Evolutionary conservation across 345 rosid species (phyloP).

Genomic region (Physaria fendleri): DNA sequence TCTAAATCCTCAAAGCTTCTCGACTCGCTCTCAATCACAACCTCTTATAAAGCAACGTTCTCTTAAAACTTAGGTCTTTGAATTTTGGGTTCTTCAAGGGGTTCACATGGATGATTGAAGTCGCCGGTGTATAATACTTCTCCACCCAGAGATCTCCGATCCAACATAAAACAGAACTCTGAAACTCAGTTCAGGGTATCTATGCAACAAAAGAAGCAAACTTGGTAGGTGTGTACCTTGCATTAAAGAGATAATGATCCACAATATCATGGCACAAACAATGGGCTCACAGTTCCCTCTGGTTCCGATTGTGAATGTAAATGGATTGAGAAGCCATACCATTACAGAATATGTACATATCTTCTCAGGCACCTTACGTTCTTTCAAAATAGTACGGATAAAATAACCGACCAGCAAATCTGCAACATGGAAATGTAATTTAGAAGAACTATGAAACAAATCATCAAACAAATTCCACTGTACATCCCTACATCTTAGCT

Average conservation of each 20-base stretch:
- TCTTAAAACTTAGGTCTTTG: constrained; percentile 46
- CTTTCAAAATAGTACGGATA: constrained; percentile 56
- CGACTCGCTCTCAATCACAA: constrained; percentile 30
- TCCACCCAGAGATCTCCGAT: background rate
- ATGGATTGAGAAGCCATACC: constrained; percentile 94
- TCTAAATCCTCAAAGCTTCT: constrained; percentile 30
- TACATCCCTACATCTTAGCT: too few relatives aligned
- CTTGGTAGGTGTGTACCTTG: constrained; percentile 42
- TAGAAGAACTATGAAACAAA: background rate
- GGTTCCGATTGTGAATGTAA: constrained; percentile 93
- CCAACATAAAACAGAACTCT: background rate
- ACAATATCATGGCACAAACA: constrained; percentile 84
- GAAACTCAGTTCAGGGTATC: background rate
- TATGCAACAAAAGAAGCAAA: background rate
- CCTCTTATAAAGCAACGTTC: constrained; percentile 30
- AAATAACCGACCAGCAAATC: constrained; percentile 81
- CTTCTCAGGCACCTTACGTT: constrained; percentile 65
- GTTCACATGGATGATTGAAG: background rate
- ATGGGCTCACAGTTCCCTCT: constrained; percentile 96
- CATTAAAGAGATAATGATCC: constrained; percentile 76
- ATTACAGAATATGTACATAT: constrained; percentile 57
- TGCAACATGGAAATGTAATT: constrained; percentile 15
- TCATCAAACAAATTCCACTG: too few relatives aligned
- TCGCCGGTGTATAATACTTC: constrained; percentile 11
- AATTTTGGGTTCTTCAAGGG: constrained; percentile 34